Base-by-base conservation (phyloP, 2,329 filamentous ascomycete genomes). In the Fusarium coffeatum region DNA sequence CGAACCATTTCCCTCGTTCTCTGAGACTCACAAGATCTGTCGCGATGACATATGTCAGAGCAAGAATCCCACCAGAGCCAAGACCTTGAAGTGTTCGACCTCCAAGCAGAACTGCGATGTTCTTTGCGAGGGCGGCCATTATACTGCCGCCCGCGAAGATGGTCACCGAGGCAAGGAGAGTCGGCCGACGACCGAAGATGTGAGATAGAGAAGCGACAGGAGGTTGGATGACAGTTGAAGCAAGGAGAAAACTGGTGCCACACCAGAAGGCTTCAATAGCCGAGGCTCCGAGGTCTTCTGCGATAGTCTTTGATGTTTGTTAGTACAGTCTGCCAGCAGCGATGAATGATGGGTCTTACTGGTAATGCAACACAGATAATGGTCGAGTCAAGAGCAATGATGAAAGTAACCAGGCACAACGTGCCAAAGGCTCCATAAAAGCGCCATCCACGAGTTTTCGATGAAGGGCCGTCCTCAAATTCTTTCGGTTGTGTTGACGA, bases 41-140 rank as follows among this genome's bases (percentile, higher is more conserved):
- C 15, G 83, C 74, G 43, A 85, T 76, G 47, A 85, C 79, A 62
- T 85, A 83, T 8, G 78, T 82, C 37, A 87, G 73, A 3, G 82
- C 77, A 11, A 85, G 74, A 48, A 87, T 80, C 12, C 86, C 85
- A 32, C 85, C 85, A 6, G 82, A 85, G 20, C 85, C 85, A 27
- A 86, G 76, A 9, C 85, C 85, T 69, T 87, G 84, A 25, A 87
- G 75, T 0, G 81, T 81, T 1, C 88, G 81, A n/a, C 86, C 86
- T 16, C 64, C 75, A 9, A 88, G 79, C 30, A 88, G 41, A 9
- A 64, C 50, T 22, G 68, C 51, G 18, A 72, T 34, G 18, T 69
- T 57, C 48, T 64, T 74, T 25, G 72, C 69, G 5, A 74, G 46
- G 16, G 72, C 72, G 1, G 68, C 69, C 59, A 73, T 56, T 43